These are phyloP conservation scores for Flaveria ramosissima DNA, from an alignment of 129 eudicot species.

Conservation along the genomic window DNA sequence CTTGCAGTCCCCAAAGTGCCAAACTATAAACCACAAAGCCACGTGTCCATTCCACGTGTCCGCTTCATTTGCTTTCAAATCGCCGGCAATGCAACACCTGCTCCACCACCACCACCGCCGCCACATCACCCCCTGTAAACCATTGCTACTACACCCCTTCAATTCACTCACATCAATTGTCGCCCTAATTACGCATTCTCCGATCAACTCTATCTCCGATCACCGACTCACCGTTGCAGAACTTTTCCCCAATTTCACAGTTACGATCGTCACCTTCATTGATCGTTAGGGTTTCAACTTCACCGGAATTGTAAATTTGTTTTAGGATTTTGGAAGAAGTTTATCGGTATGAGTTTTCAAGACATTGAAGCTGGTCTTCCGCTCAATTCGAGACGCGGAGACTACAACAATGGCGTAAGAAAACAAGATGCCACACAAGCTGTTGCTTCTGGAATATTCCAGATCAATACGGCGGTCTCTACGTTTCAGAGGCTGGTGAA, in stretches of 20 bases:
- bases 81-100: constrained; percentile 35
- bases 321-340: not conserved
- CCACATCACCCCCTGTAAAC: not conserved
- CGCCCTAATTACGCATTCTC: constrained; percentile 19
- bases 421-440: constrained; percentile 87
- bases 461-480: constrained; percentile 66
- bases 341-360: constrained; percentile 69
- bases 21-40: not conserved
- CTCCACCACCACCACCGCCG: not conserved
- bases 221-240: not conserved
- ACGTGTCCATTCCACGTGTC: constrained; percentile 37
- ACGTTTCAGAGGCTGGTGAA: constrained; percentile 64
- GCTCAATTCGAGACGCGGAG: constrained; percentile 47
- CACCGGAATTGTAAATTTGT: not conserved
- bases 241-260: not conserved
- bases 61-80: constrained; percentile 12
- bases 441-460: constrained; percentile 87
- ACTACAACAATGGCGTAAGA: constrained; percentile 35
- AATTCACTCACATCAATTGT: constrained; percentile 11
- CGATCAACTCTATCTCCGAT: constrained; percentile 14
- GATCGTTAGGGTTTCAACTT: not conserved
- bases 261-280: not conserved
- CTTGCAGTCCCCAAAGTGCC: not conserved
- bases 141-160: not conserved
- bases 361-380: constrained; percentile 89